Base-by-base conservation (phyloP, 1,284 basidiomycete species). In the Cerioporus squamosus region DNA sequence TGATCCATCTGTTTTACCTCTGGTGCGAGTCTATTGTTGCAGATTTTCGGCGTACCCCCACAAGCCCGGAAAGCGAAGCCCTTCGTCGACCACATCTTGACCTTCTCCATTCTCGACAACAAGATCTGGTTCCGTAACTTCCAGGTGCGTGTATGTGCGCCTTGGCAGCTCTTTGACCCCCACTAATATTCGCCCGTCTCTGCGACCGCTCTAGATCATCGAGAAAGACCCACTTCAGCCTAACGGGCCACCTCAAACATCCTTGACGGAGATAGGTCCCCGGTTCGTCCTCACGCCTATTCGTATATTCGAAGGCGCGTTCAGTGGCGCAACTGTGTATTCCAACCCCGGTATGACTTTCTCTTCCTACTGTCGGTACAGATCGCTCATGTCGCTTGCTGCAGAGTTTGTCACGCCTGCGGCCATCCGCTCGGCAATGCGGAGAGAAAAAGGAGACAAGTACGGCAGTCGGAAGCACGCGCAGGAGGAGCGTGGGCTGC, bases 41-140 rank as follows among this genome's bases (percentile, higher is more conserved):
- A 98, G 95, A 95, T 97, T 68, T 99, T 99, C 71, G 93, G 93
- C 44, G 95, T 98, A 2, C 97, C 97, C 24, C 86, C 91, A 36
- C 87, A 87, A 12, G 92, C 97, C 33, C 83, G 97, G 63, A 90
- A 88, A 70, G 86, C 94, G 14, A 99, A 99, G 75, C 97, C 97
- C 1, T 99, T 99, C 77, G 87, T 99, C 68, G 97, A 99, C 77
- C 97, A 99, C 72, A 88, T 99, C 69, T 84, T 99, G 63, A 94
- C 94, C 44, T 99, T 99, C 76, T 97, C 95, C 20, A 84, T 99
- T 52, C 83, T 97, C 43, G 97, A 99, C 80, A 86, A 86, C 73
- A 98, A 98, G 74, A 94, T 99, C 65, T 99, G 97, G 97, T 98
- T 99, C 83, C 87, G 97, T 65, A 98, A 98, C 77, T 99, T 93